Conservation (phyloP, 495 filamentous ascomycete genomes). For the Penicillium mononematosum region DNA sequence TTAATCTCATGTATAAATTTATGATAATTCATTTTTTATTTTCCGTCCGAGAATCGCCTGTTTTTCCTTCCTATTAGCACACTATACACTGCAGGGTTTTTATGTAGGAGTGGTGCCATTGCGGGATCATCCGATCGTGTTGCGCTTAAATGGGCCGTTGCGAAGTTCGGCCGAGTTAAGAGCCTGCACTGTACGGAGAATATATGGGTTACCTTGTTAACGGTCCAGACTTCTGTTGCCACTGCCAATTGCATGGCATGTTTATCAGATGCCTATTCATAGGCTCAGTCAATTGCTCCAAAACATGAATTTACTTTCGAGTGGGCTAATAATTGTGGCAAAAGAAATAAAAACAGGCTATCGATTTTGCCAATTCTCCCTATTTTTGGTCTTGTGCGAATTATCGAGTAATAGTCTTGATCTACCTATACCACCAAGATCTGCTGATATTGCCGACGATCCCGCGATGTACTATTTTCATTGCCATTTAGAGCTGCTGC, state of each 20-base stretch:
- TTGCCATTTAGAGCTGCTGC: background rate
- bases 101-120: background rate
- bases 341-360: background rate
- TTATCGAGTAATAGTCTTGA: too few species aligned
- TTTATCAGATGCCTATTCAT: too few species aligned
- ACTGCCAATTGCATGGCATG: background rate
- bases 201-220: too few species aligned
- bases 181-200: background rate
- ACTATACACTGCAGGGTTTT: background rate
- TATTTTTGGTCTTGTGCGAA: background rate
- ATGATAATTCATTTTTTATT: background rate
- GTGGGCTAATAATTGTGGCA: background rate
- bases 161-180: too few species aligned
- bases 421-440: background rate
- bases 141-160: background rate
- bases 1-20: background rate
- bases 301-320: background rate
- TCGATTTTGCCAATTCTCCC: background rate
- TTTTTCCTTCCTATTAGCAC: background rate
- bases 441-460: background rate
- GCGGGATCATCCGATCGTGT: background rate
- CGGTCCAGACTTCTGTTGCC: background rate
- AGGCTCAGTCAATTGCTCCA: background rate
- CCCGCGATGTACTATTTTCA: background rate
- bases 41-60: too few species aligned